Evolutionary conservation across 2,329 filamentous ascomycete genomes (phyloP).

Genomic region (Exophiala viscosa): DNA sequence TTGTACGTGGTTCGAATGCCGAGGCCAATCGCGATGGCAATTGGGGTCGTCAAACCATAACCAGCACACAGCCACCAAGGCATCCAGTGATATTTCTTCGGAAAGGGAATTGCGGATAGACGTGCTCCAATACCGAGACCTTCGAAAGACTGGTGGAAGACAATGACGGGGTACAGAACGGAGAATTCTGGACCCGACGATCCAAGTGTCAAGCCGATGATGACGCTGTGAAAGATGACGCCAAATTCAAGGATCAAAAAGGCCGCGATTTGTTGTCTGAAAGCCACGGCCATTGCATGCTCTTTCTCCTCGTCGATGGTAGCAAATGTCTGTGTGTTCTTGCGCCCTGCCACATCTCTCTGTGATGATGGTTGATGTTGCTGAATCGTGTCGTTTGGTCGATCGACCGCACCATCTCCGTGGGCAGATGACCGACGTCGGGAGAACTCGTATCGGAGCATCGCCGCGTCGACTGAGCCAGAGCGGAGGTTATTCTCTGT

Average conservation of each 20-base stretch:
- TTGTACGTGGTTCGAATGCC: conserved; percentile 45
- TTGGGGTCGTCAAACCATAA: conserved; percentile 52
- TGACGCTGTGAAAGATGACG: conserved; percentile 61
- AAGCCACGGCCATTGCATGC: conserved; percentile 32
- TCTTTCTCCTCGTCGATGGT: conserved; percentile 19
- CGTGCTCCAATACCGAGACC: conserved; percentile 61
- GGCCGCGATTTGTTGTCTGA: conserved; percentile 40
- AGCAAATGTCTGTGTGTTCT: conserved; percentile 8
- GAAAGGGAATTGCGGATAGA: conserved; percentile 55
- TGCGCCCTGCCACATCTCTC: conserved; percentile 5
- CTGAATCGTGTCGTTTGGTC: neutral
- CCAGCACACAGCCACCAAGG: conserved; percentile 49
- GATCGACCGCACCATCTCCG: neutral
- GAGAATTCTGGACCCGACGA: conserved; percentile 56
- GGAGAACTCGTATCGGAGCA: neutral
- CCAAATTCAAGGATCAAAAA: conserved; percentile 55
- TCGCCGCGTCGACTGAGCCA: conserved; percentile 2
- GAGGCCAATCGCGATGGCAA: conserved; percentile 49
- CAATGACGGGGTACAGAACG: conserved; percentile 57
- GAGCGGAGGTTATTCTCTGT: conserved; percentile 23
- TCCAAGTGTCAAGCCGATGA: conserved; percentile 61
- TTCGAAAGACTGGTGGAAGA: conserved; percentile 63
- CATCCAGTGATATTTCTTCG: conserved; percentile 40
- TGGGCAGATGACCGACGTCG: neutral
- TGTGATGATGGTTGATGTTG: neutral